These are phyloP conservation scores for Suillus sp. DNA, from an alignment of 768 basidiomycete genomes.

Conservation along the genomic window DNA sequence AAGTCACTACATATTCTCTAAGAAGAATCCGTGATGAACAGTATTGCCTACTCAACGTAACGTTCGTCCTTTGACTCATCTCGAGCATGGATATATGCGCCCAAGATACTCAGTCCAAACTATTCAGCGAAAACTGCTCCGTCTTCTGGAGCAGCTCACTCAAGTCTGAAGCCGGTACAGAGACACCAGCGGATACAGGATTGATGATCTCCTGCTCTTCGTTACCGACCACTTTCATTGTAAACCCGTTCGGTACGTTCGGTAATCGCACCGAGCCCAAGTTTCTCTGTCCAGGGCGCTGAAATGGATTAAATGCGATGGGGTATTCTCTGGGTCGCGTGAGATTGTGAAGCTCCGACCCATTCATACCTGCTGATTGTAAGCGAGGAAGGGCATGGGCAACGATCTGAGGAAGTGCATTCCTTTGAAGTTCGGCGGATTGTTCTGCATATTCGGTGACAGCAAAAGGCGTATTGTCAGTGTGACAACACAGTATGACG, in stretches of 20 bases:
- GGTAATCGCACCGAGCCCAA: constrained; percentile 30
- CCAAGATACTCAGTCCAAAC: constrained; percentile 27
- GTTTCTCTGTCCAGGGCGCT: constrained; percentile 34
- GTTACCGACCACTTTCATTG: constrained; percentile 29
- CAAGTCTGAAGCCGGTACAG: constrained; percentile 6
- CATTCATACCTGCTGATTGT: constrained; percentile 18
- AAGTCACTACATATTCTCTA: not conserved
- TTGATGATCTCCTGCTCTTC: constrained; percentile 13
- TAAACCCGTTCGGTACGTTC: constrained; percentile 36
- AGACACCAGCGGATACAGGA: constrained; percentile 1
- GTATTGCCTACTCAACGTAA: not conserved
- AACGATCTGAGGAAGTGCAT: constrained; percentile 33
- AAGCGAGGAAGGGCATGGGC: constrained; percentile 28
- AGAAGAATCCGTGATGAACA: not conserved
- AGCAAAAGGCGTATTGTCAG: constrained; percentile 34
- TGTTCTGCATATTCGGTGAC: constrained; percentile 41
- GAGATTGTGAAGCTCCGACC: constrained; percentile 25
- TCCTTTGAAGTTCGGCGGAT: constrained; percentile 34
- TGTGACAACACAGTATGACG: constrained; percentile 35
- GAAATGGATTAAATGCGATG: constrained; percentile 36
- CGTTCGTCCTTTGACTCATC: not conserved
- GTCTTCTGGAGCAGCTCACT: constrained; percentile 19
- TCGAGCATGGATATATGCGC: not conserved
- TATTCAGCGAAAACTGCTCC: constrained; percentile 27
- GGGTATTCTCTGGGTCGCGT: constrained; percentile 30